Percentiles rank a stretch among this genome's conserved stretches.
phyloP scores from a whole-genome alignment of 1,284 basidiomycete species.

The Pascua sp. region DNA sequence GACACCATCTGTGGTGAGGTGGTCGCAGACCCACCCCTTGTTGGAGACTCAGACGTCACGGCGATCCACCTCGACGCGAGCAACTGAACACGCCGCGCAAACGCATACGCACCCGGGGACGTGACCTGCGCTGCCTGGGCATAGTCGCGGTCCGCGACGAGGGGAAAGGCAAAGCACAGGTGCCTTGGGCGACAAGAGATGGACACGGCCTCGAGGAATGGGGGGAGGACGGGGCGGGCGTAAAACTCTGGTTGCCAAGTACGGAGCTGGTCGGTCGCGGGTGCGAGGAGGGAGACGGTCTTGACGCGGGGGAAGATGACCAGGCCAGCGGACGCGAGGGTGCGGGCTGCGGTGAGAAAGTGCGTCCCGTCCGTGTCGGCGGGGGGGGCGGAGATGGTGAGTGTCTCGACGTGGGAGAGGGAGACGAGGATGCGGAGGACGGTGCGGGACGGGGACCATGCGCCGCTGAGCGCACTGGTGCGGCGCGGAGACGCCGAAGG shows the following conservation, averaged over 20 bases:
- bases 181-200: constrained; percentile 9
- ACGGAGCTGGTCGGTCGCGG: constrained; percentile 26
- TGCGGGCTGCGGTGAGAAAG: no score
- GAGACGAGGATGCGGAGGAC: no score
- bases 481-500: no score
- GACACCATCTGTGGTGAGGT: no score
- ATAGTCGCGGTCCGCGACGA: constrained; percentile 23
- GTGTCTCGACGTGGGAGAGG: background rate
- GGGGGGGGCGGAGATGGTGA: background rate
- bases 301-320: constrained; percentile 17
- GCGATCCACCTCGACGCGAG: constrained; percentile 15
- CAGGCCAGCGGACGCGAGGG: no score
- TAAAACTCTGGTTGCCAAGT: constrained; percentile 23
- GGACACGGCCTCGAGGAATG: constrained; percentile 24
- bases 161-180: constrained; percentile 26
- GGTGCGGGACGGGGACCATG: no score
- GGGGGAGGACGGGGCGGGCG: constrained; percentile 14
- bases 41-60: no score
- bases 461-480: no score
- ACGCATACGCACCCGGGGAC: constrained; percentile 21
- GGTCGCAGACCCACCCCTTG: no score
- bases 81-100: constrained; percentile 20
- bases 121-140: constrained; percentile 25
- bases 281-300: constrained; percentile 19
- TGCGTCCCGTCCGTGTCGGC: no score